phyloP scores from a whole-genome alignment of 2,329 filamentous ascomycete species.

The Arthrinium phaeospermum region DNA sequence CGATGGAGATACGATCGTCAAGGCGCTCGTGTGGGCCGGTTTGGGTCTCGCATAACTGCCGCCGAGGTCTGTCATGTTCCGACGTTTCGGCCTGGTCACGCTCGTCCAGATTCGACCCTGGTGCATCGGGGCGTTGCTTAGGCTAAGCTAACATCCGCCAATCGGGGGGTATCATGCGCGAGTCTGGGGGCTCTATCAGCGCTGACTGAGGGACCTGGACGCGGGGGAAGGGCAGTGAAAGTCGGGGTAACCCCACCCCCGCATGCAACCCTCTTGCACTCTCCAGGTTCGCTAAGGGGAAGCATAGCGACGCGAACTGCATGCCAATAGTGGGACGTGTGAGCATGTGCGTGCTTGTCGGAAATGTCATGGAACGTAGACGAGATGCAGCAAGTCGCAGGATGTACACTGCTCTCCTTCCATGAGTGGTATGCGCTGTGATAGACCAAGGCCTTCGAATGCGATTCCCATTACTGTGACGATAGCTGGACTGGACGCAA shows the following conservation, averaged over 20 bases:
- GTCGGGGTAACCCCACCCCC: conserved; percentile 13
- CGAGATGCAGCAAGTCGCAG: not conserved
- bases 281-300: not conserved
- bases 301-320: not conserved
- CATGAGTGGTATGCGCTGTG: not conserved
- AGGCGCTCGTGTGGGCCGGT: not conserved
- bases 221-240: not conserved
- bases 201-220: not conserved
- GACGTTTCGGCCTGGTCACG: not conserved
- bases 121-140: conserved; percentile 1
- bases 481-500: not conserved
- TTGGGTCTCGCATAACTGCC: not conserved
- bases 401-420: not conserved
- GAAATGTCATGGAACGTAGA: not conserved
- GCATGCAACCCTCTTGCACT: not conserved
- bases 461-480: not conserved
- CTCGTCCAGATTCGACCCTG: not conserved
- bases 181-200: not conserved
- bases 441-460: not conserved
- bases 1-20: not conserved
- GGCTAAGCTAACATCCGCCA: conserved; percentile 12
- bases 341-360: not conserved
- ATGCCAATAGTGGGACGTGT: not conserved
- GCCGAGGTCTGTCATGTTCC: not conserved
- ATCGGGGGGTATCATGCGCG: conserved; percentile 12